Evolutionary conservation across 2,329 filamentous ascomycete species (phyloP).

Genomic region (Monilinia polystroma): DNA sequence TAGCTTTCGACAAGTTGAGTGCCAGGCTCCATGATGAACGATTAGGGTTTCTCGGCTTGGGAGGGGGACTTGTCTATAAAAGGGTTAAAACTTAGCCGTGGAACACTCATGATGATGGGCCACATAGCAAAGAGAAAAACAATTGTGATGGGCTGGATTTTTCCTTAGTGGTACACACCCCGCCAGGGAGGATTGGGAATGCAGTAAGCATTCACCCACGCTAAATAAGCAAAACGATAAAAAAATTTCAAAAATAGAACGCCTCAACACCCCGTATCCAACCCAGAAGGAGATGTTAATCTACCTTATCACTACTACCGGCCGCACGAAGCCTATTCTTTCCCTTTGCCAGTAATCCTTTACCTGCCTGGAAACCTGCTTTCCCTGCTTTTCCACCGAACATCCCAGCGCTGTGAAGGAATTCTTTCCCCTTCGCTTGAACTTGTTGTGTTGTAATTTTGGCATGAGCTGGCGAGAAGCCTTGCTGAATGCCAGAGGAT

Average conservation of each 20-base stretch:
- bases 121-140: slow-evolving; percentile 35
- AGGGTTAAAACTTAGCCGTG: slow-evolving; percentile 38
- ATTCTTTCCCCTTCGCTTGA: slow-evolving; percentile 76
- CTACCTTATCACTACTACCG: slow-evolving; percentile 78
- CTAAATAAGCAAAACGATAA: slow-evolving; percentile 35
- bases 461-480: slow-evolving; percentile 31
- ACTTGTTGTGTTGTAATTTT: slow-evolving; percentile 42
- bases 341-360: slow-evolving; percentile 87
- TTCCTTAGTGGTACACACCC: slow-evolving; percentile 40
- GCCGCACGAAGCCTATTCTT: slow-evolving; percentile 70
- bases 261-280: slow-evolving; percentile 36
- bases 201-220: slow-evolving; percentile 29
- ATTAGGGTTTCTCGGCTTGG: slow-evolving; percentile 43
- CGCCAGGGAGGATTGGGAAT: slow-evolving; percentile 38
- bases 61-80: slow-evolving; percentile 42
- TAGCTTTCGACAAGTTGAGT: slow-evolving; percentile 18
- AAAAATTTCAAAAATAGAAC: slow-evolving; percentile 32
- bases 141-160: slow-evolving; percentile 36
- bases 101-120: slow-evolving; percentile 35
- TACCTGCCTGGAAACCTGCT: slow-evolving; percentile 67
- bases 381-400: slow-evolving; percentile 69
- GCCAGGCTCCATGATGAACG: slow-evolving; percentile 48
- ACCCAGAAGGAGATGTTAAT: slow-evolving; percentile 56
- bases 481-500: slow-evolving; percentile 33
- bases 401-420: slow-evolving; percentile 78